Conservation (phyloP, 2,329 filamentous ascomycete genomes). For the Clonostachys byssicola region DNA sequence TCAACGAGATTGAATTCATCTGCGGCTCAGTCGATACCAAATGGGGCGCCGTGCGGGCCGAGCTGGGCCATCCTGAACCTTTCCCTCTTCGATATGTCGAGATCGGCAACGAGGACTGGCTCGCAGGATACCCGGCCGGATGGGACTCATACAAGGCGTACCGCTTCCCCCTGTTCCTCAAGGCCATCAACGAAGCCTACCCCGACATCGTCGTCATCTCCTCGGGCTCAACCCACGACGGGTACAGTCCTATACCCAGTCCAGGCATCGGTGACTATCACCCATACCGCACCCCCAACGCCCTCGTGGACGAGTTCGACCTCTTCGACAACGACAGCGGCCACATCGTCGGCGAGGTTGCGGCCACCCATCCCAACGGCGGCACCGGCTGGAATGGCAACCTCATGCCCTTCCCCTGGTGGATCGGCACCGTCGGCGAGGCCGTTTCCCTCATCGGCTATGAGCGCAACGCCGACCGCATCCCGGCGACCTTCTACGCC, state of each 20-base stretch:
- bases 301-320: constrained; percentile 42
- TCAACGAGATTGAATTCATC: constrained; percentile 62
- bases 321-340: constrained; percentile 45
- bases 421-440: constrained; percentile 59
- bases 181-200: constrained; percentile 52
- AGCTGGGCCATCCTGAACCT: constrained; percentile 57
- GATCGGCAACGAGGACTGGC: constrained; percentile 65
- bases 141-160: constrained; percentile 46
- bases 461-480: constrained; percentile 59
- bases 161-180: constrained; percentile 54
- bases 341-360: constrained; percentile 44
- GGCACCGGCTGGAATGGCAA: constrained; percentile 39
- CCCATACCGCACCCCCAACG: constrained; percentile 44
- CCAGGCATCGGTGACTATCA: constrained; percentile 26
- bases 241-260: constrained; percentile 5
- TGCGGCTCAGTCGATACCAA: constrained; percentile 45
- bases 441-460: constrained; percentile 62
- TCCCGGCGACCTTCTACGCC: constrained; percentile 49
- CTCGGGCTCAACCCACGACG: constrained; percentile 39
- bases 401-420: constrained; percentile 45
- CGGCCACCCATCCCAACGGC: constrained; percentile 47
- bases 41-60: constrained; percentile 53
- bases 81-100: constrained; percentile 60
- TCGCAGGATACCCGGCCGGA: constrained; percentile 41
- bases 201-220: constrained; percentile 54